Evolutionary conservation across 2,329 filamentous ascomycete species (phyloP).

Genomic region (Nannizzia gypsea): DNA sequence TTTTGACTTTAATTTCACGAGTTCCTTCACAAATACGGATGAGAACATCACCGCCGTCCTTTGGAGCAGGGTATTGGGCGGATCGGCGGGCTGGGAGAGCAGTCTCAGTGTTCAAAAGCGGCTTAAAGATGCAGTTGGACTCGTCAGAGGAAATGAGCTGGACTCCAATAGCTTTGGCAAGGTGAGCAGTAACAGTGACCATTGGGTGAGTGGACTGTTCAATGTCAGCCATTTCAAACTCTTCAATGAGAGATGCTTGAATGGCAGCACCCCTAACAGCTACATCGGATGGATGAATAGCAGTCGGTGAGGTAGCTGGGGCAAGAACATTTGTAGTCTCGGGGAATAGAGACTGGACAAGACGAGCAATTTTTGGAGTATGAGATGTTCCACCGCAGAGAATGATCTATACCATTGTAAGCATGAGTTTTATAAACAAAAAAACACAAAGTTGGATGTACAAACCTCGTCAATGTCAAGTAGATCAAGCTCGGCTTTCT

Average conservation of each 20-base stretch:
- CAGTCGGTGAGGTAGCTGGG: constrained; percentile 61
- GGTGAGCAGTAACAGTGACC: constrained; percentile 87
- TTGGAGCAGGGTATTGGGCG: constrained; percentile 62
- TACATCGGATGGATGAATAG: constrained; percentile 90
- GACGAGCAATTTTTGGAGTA: constrained; percentile 81
- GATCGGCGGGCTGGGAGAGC: constrained; percentile 80
- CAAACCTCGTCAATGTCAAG: constrained; percentile 73
- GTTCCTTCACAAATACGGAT: constrained; percentile 79
- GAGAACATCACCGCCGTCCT: constrained; percentile 75
- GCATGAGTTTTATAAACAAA: not conserved
- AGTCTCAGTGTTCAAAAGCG: constrained; percentile 74
- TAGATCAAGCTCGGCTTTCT: constrained; percentile 85
- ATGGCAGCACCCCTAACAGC: constrained; percentile 82
- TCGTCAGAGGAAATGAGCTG: constrained; percentile 43
- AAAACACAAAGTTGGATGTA: not conserved
- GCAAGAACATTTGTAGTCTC: constrained; percentile 66
- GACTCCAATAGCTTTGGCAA: constrained; percentile 78
- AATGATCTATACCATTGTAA: constrained; percentile 49
- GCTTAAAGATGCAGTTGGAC: constrained; percentile 59
- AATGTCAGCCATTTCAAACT: constrained; percentile 88
- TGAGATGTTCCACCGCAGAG: constrained; percentile 85
- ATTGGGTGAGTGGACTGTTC: constrained; percentile 92
- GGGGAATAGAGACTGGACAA: constrained; percentile 70
- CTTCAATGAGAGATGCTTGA: constrained; percentile 85
- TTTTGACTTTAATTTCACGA: constrained; percentile 85